These are phyloP conservation scores for Phytophthora colocasiae DNA, from an alignment of 352 stramenopile species.

Conservation along the genomic window DNA sequence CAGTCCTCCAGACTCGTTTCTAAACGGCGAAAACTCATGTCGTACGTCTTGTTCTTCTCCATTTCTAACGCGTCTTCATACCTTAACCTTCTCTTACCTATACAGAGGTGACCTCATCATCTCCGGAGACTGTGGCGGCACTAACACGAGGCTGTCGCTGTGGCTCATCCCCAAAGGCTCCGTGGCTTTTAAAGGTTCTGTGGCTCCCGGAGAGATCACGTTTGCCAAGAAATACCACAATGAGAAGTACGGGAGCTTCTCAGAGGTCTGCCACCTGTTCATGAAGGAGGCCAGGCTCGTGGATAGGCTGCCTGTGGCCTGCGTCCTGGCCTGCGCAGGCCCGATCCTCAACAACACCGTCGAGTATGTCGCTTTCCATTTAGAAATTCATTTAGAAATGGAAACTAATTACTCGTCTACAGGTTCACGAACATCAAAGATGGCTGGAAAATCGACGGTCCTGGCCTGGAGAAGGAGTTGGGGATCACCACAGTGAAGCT, in stretches of 20 bases:
- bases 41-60: slow-evolving; percentile 7
- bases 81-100: neutral
- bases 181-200: slow-evolving; percentile 67
- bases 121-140: slow-evolving; percentile 96
- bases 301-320: slow-evolving; percentile 62
- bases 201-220: slow-evolving; percentile 82
- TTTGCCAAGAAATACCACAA: slow-evolving; percentile 91
- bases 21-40: slow-evolving; percentile 10
- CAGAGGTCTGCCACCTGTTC: slow-evolving; percentile 93
- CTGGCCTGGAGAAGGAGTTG: slow-evolving; percentile 77
- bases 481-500: slow-evolving; percentile 91
- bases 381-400: neutral
- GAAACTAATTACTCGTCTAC: neutral
- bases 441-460: slow-evolving; percentile 91
- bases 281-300: slow-evolving; percentile 92
- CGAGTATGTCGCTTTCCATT: slow-evolving; percentile 46
- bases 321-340: slow-evolving; percentile 81
- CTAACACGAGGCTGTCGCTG: slow-evolving; percentile 95
- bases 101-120: slow-evolving; percentile 79
- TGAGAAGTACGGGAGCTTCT: slow-evolving; percentile 82
- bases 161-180: slow-evolving; percentile 77
- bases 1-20: neutral
- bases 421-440: slow-evolving; percentile 95
- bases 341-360: slow-evolving; percentile 87
- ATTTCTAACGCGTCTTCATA: neutral